Percentiles rank a stretch among this genome's conserved stretches.
Evolutionary conservation across 108 stramenopile species (phyloP).

Genomic region (Stephanodiscus minutulus): DNA sequence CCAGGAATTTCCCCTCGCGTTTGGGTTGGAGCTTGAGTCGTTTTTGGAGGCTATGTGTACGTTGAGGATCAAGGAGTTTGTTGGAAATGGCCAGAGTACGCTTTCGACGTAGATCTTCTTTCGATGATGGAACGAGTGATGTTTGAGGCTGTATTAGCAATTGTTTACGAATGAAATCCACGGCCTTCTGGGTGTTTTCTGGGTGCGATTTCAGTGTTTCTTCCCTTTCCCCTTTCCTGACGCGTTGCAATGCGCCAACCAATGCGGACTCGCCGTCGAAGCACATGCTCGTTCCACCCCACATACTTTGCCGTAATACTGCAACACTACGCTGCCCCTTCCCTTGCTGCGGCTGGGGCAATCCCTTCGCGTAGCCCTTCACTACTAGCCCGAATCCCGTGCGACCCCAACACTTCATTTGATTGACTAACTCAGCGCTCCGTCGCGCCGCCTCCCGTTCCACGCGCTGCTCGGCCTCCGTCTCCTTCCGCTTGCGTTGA

Average conservation of each 20-base stretch:
- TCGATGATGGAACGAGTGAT: conserved; percentile 5
- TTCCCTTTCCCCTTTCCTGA: conserved; percentile 1
- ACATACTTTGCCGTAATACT: conserved; percentile 5
- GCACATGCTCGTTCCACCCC: conserved; percentile 28
- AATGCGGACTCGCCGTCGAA: conserved; percentile 27
- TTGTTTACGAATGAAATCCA: conserved; percentile 35
- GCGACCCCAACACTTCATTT: conserved; percentile 46
- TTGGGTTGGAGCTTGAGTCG: conserved; percentile 81
- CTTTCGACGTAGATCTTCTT: conserved; percentile 24
- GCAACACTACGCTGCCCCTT: conserved; percentile 4
- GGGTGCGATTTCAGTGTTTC: not conserved
- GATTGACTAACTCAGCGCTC: conserved; percentile 4
- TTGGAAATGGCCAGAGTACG: conserved; percentile 20
- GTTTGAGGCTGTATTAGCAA: conserved; percentile 18
- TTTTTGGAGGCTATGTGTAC: conserved; percentile 36
- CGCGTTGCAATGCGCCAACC: conserved; percentile 12
- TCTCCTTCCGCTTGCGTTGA: conserved; percentile 30
- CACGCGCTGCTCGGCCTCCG: conserved; percentile 27
- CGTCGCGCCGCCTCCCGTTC: conserved; percentile 11
- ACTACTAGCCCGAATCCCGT: conserved; percentile 41
- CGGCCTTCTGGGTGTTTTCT: conserved; percentile 12
- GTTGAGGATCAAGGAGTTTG: conserved; percentile 61
- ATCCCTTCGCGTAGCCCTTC: conserved; percentile 24
- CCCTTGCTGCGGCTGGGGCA: not conserved
- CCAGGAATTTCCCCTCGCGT: conserved; percentile 69